Evolutionary conservation across 176 grass and related monocot genomes (phyloP).

Genomic region (Oryza meyeriana): DNA sequence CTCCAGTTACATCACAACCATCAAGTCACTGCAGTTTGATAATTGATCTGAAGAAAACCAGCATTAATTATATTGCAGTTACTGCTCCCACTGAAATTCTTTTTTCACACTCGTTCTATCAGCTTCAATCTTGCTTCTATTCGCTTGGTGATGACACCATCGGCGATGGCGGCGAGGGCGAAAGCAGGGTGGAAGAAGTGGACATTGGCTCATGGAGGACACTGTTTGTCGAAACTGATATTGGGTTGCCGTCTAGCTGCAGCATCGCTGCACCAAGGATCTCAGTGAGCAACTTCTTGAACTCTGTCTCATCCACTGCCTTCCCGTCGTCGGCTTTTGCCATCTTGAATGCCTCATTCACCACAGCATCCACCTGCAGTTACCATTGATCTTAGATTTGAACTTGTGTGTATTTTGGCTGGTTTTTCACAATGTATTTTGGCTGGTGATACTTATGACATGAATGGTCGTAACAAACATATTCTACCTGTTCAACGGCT

Average conservation of each 20-base stretch:
- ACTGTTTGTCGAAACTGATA: slow-evolving; percentile 61
- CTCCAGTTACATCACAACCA: background rate
- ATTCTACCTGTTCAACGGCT: slow-evolving; percentile 63
- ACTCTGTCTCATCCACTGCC: slow-evolving; percentile 57
- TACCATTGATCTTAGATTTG: background rate
- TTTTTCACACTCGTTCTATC: background rate
- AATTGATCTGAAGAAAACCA: background rate
- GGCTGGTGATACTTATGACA: background rate
- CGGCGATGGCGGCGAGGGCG: slow-evolving; percentile 20
- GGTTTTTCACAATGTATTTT: background rate
- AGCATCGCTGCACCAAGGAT: slow-evolving; percentile 80
- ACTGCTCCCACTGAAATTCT: background rate
- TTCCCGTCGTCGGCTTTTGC: slow-evolving; percentile 48
- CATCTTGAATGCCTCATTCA: slow-evolving; percentile 70
- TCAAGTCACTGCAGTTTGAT: background rate
- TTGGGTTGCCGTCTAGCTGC: slow-evolving; percentile 64
- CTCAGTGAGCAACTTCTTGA: slow-evolving; percentile 74
- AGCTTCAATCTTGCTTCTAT: background rate
- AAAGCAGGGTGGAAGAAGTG: slow-evolving; percentile 44
- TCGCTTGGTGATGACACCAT: slow-evolving; percentile 39
- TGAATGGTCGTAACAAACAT: background rate
- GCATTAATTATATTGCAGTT: background rate
- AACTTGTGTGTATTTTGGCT: too few species aligned
- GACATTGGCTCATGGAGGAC: slow-evolving; percentile 74
- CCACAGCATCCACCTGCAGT: slow-evolving; percentile 57